Percentiles rank a stretch among this genome's conserved stretches.
These are phyloP conservation scores for Candida wancherniae DNA, from an alignment of 805 yeast species.

Conservation along the genomic window DNA sequence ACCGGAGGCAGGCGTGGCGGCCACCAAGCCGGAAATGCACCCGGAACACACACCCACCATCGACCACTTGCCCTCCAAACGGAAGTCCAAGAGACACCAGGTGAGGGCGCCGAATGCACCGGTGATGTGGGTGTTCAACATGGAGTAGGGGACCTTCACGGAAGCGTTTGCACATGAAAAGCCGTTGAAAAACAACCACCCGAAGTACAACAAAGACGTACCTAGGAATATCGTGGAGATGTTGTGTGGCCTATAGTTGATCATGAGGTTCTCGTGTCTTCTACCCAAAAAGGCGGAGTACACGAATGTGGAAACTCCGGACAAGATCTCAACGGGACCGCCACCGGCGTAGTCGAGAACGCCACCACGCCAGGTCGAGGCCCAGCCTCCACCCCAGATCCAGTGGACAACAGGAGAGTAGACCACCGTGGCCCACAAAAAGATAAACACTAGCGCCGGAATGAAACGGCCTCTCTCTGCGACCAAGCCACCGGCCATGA, in stretches of 20 bases:
- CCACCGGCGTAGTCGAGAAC: slow-evolving; percentile 97
- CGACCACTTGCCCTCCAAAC: slow-evolving; percentile 86
- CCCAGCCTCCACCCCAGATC: slow-evolving; percentile 98
- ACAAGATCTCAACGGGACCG: slow-evolving; percentile 90
- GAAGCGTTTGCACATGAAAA: slow-evolving; percentile 82
- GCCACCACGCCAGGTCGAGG: slow-evolving; percentile 68
- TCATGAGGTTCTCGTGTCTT: slow-evolving; percentile 68
- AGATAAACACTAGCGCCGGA: slow-evolving; percentile 77
- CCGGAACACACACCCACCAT: slow-evolving; percentile 96
- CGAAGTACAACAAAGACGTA: slow-evolving; percentile 82
- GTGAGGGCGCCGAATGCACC: slow-evolving; percentile 89
- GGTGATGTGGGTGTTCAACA: slow-evolving; percentile 85
- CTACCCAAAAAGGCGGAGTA: slow-evolving; percentile 77
- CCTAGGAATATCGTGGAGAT: slow-evolving; percentile 89
- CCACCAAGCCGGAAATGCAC: slow-evolving; percentile 90
- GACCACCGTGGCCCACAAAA: slow-evolving; percentile 86
- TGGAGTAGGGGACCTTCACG: slow-evolving; percentile 78
- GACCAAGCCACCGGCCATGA: slow-evolving; percentile 78
- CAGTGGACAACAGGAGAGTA: slow-evolving; percentile 94
- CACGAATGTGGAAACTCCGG: slow-evolving; percentile 89
- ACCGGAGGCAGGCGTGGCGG: slow-evolving; percentile 95
- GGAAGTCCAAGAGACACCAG: slow-evolving; percentile 87
- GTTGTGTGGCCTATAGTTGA: slow-evolving; percentile 92
- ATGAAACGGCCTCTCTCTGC: slow-evolving; percentile 90
- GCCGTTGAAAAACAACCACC: slow-evolving; percentile 96